Evolutionary conservation across 2,329 filamentous ascomycete genomes (phyloP), one percentile per base, ranked within the genome.

Genomic region (Stagonosporopsis vannaccii): DNA sequence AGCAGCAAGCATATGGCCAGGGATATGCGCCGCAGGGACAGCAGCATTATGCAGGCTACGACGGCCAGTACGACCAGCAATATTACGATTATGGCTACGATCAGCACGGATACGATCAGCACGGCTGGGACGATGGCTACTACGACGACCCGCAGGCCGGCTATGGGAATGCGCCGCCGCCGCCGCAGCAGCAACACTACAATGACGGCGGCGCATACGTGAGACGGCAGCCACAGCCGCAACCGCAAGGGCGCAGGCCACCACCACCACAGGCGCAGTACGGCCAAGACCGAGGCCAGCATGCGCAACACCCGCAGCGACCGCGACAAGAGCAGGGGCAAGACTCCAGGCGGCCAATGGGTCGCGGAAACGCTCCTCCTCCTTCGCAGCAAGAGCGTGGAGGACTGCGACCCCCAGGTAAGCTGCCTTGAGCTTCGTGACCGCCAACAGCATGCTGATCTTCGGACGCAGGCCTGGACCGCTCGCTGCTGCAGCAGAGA

Each of bases 11-110:
- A 13, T 51, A 54, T 17, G 50, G 45, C 13, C 56, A 41, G 46
- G 50, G 46, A n/a, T 36, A 56, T 11, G 60, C 65, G 42, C 63
- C 40, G 41, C 65, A 63, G 46, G 63, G 59, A 40, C 65, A 65
- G 42, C 71, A 65, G 46, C 71, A 73, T 56, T 68, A 69, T 33
- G 63, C 63, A 19, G 62, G 66, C 53, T 70, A 75, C 51, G 60
- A 72, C 50, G 51, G 62, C 36, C 69, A 72, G 22, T 65, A 71
- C 49, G 62, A 68, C 47, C 66, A 71, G 40, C 68, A 72, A 43
- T 66, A 74, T 41, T 69, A 75, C 55, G 69, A 72, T 42, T 67
- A 73, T 47, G 68, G 68, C 48, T 71, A 76, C 53, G 67, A 73
- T 49, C 71, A 75, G 54, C 66, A 65, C 25, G 66, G 67, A 42